Percentiles rank a stretch among this genome's conserved stretches.
Conservation (phyloP, 768 basidiomycete genomes). For the Kwoniella bestiolae region DNA sequence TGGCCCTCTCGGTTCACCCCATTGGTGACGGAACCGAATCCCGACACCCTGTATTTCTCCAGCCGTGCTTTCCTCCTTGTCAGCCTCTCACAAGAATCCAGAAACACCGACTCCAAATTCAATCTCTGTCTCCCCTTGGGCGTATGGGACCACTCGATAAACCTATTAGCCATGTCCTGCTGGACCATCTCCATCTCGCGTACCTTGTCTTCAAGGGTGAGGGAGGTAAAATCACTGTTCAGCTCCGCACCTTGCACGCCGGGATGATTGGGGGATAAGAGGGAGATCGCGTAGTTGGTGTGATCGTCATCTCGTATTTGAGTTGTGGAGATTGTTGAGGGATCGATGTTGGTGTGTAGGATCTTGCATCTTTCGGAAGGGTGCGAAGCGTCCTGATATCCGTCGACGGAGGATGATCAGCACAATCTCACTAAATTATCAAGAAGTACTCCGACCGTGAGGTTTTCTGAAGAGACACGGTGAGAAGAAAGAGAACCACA, state of each 20-base stretch:
- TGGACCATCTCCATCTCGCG: not conserved
- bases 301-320: not conserved
- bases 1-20: too few relatives aligned
- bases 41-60: not conserved
- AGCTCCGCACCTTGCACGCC: not conserved
- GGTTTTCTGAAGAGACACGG: too few relatives aligned
- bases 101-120: not conserved
- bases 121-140: not conserved
- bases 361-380: not conserved
- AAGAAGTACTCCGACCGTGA: too few relatives aligned
- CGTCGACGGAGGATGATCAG: too few relatives aligned
- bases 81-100: not conserved
- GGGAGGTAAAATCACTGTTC: not conserved
- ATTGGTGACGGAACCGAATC: too few relatives aligned
- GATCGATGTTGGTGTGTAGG: not conserved
- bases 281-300: not conserved
- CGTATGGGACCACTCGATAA: not conserved
- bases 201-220: not conserved
- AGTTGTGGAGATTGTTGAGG: not conserved
- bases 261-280: not conserved
- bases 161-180: not conserved
- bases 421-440: too few relatives aligned
- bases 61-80: not conserved
- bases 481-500: too few relatives aligned
- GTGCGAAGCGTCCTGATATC: too few relatives aligned